These are phyloP conservation scores for Penicillium aurantiogriseum DNA, from an alignment of 2,329 filamentous ascomycete species.

Conservation along the genomic window DNA sequence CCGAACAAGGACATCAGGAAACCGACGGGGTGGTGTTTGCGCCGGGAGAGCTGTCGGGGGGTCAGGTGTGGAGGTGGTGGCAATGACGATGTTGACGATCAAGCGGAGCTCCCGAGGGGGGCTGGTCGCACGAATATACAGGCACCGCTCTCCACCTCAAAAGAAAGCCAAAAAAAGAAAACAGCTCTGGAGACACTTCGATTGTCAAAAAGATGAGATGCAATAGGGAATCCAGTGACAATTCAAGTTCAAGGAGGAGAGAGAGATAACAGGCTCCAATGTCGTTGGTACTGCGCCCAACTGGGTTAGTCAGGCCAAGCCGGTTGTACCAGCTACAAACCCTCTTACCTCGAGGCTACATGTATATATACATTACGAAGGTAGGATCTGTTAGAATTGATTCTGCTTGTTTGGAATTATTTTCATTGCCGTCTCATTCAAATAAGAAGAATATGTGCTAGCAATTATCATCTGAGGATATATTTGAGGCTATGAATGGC, in stretches of 20 bases:
- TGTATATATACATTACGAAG: background rate
- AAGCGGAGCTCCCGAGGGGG: slow-evolving; percentile 31
- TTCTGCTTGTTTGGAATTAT: background rate
- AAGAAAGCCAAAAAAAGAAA: background rate
- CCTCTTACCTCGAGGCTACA: background rate
- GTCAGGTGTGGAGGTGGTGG: slow-evolving; percentile 21
- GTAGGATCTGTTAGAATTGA: too few relatives aligned
- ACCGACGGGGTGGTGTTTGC: slow-evolving; percentile 14
- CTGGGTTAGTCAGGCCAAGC: background rate
- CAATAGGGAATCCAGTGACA: background rate
- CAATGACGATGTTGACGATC: slow-evolving; percentile 29
- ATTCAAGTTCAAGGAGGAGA: background rate
- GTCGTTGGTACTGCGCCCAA: slow-evolving; percentile 1
- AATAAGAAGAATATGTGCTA: background rate
- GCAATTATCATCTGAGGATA: background rate
- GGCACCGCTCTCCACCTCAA: background rate
- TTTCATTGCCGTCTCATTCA: background rate
- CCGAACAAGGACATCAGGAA: slow-evolving; percentile 52
- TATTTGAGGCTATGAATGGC: background rate
- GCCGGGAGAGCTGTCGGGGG: slow-evolving; percentile 13
- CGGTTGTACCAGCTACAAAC: background rate
- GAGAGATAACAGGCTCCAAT: background rate
- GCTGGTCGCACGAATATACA: slow-evolving; percentile 16
- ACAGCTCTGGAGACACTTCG: background rate
- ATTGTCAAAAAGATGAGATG: background rate